Base-by-base conservation (phyloP, 2,329 filamentous ascomycete genomes). In the Aspergillus unguis region DNA sequence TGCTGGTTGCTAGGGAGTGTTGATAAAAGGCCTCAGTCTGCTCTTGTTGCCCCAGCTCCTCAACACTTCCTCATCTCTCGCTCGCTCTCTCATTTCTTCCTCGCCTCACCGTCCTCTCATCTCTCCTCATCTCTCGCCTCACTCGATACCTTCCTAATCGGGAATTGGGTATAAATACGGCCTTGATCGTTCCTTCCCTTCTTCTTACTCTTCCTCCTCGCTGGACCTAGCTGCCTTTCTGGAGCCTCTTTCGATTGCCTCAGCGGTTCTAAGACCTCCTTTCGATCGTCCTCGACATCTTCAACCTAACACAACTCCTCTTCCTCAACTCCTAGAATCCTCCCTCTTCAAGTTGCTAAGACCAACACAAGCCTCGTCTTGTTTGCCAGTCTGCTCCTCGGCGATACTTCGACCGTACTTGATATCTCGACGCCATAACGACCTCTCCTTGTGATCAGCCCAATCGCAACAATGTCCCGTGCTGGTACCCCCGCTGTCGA, bases 401-500 rank as follows among this genome's bases (percentile, higher is more conserved):
- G 29, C 38, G n/a, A 11, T 9, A 17, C 23, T 6, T 25, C 6
- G 23, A 28, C 33, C 32, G 10, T 25, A n/a, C n/a, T 37, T 41
- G 25, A 33, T 23, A 37, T 50, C 17, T 35, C 8, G n/a, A 44
- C 40, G 27, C 6, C 38, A 37, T 31, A 17, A 17, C 17, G 17
- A 17, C 17, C 17, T 33, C 35, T 28, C 5, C 9, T 42, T 11
- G 25, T 25, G 5, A 42, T 3, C 17, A 11, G 2, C 17, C 33
- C 8, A 44, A 29, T 35, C 10, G 44, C 4, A 23, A 53, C 25
- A 26, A 55, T 57, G 55, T 28, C 58, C 2, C 40, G 42, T 3
- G 28, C 11, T 6, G 42, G 17, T 17, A 17, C 17, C 17, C 17
- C 17, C 17, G 17, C 17, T 17, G 17, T 17, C 17, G 17, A 17